Evolutionary conservation across 1,284 basidiomycete genomes (phyloP).

Genomic region (Ganoderma leucocontextum): DNA sequence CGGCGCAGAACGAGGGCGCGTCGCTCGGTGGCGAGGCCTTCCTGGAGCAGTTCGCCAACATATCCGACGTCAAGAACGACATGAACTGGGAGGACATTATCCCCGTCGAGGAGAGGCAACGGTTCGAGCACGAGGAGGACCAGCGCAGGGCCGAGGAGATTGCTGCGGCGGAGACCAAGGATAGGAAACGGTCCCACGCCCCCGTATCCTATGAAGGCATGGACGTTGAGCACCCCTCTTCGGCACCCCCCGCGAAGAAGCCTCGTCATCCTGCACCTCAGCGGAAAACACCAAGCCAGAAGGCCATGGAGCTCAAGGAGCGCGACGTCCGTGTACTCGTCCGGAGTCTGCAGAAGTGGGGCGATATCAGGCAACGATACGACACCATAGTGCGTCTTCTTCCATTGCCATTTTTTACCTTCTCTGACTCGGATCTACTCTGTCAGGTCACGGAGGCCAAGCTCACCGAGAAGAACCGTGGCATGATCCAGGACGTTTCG

Average conservation of each 20-base stretch:
- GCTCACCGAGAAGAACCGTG: constrained; percentile 93
- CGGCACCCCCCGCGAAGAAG: constrained; percentile 73
- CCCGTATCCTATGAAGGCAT: constrained; percentile 91
- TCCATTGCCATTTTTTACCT: constrained; percentile 9
- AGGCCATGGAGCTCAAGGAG: constrained; percentile 96
- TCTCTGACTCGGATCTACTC: constrained; percentile 21
- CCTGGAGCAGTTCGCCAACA: constrained; percentile 93
- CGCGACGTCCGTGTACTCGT: constrained; percentile 96
- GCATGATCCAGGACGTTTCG: constrained; percentile 89
- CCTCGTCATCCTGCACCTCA: constrained; percentile 72
- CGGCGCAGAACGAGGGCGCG: constrained; percentile 77
- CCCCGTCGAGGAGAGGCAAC: constrained; percentile 90
- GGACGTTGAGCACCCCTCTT: constrained; percentile 80
- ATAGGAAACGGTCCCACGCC: constrained; percentile 87
- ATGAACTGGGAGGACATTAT: constrained; percentile 99
- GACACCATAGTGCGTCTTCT: constrained; percentile 85
- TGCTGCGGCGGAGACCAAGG: constrained; percentile 69
- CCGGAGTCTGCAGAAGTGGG: constrained; percentile 96
- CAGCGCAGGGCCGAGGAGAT: constrained; percentile 75
- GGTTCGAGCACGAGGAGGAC: constrained; percentile 86
- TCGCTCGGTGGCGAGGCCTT: constrained; percentile 98
- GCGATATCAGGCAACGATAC: constrained; percentile 95
- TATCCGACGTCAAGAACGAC: constrained; percentile 98
- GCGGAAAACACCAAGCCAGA: constrained; percentile 88
- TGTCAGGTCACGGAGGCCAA: constrained; percentile 89